Evolutionary conservation across 441 rosid genomes (phyloP), one percentile per base, ranked within the genome.

Genomic region (Aquilaria agallochum): DNA sequence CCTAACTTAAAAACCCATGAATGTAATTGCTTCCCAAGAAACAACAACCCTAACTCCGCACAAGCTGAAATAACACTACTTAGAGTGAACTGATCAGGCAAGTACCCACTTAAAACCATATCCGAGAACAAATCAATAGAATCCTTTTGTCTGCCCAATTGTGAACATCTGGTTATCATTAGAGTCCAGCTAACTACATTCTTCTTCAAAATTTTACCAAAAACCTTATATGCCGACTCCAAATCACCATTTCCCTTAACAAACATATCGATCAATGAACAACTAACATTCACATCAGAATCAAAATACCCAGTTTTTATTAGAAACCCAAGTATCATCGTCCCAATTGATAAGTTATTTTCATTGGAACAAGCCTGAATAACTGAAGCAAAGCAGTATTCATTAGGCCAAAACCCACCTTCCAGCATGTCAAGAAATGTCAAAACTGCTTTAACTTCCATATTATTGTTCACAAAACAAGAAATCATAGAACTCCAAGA

Each of bases 401-500:
- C 85, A 27, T 82, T 80, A 1, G 89, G 86, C 48, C 48, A 59
- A 50, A 74, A 78, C 62, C 79, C 87, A 32, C 62, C 42, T 5
- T 74, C 78, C 50, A 85, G 53, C 86, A 83, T 78, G 61, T 55
- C 69, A 71, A 83, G 60, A 11, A 83, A 83, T 50, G 71, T 45
- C 31, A 40, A 56, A 64, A 81, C 62, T 5, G 82, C 78, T 11
- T 81, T 68, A 3, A 46, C 32, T 9, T 70, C 72, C 63, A 59
- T 78, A 5, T 71, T 75, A 3, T 73, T 74, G n/a, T 72, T 76
- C 9, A 73, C 77, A 4, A 66, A 77, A 70, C 83, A 83, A 48
- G 80, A 76, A 69, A 77, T 83, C 78, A 79, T 83, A 1, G 88
- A 72, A 62, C 83, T 78, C 86, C 83, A 83, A 3, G 82, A 80